Evolutionary conservation across 2,329 filamentous ascomycete species (phyloP), one percentile per base, ranked within the genome.

Genomic region (Xylariaceae sp.): DNA sequence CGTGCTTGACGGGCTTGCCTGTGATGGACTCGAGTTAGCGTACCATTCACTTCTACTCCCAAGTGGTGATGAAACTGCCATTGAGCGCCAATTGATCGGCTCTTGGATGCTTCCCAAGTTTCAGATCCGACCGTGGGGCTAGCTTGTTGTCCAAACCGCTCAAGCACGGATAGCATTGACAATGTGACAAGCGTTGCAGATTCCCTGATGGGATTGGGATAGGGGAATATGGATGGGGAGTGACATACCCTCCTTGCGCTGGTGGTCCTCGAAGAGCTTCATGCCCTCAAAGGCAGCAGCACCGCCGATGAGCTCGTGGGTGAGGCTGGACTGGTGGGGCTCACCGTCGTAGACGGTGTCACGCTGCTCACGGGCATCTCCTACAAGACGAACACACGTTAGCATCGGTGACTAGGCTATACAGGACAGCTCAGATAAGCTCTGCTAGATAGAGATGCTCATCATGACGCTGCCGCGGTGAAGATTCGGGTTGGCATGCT

Each of bases 251-350:
- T 89, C 79, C 58, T 76, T 78, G 69, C 88, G 86, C 77, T 92
- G 88, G 68, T 83, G 79, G 73, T 92, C 86, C 76, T 92, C 89
- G 69, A 86, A 92, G 18, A 86, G 78, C 80, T 91, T 91, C 82
- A 93, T 88, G 68, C 86, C 90, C 64, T 84, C 87, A 72, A 93
- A 93, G 63, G 87, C 85, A 59, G 89, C 89, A 59, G 85, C 90
- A 63, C 88, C 88, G 65, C 86, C 89, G 58, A 92, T 72, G 52
- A 90, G 71, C 77, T 94, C 89, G 76, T 93, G 89, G 66, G 82
- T 82, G 70, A 89, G 76, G 71, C 82, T 82, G 67, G 81, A 78
- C 75, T 89, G 76, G 76, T 89, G 80, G 60, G 66, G 66, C 55
- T 74, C 62, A 55, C 71, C 71, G 47, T 74, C 67, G 69, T 81